Evolutionary conservation across 2,329 filamentous ascomycete genomes (phyloP).

Genomic region (Geosmithia putterillii): DNA sequence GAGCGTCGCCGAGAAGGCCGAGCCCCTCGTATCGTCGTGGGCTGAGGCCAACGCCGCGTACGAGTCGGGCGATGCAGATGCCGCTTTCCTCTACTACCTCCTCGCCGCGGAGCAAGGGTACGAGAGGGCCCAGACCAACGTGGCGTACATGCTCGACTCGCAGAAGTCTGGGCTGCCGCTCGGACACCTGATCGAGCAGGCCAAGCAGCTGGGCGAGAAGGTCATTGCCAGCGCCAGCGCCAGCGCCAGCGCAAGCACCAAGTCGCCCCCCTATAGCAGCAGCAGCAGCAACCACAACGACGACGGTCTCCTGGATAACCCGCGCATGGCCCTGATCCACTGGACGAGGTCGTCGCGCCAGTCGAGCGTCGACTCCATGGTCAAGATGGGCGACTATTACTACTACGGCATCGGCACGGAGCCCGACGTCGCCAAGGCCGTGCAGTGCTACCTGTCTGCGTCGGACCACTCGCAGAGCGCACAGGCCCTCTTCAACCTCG

Average conservation of each 20-base stretch:
- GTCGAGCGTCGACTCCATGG: constrained; percentile 80
- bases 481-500: constrained; percentile 92
- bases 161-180: constrained; percentile 35
- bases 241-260: constrained; percentile 3
- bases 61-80: constrained; percentile 64
- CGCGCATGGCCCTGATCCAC: constrained; percentile 66
- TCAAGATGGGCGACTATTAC: constrained; percentile 99
- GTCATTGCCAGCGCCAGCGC: not conserved
- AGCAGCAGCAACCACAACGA: not conserved
- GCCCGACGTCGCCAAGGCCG: constrained; percentile 70
- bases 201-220: constrained; percentile 14
- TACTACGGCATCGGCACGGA: constrained; percentile 66
- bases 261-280: too few relatives aligned
- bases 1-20: constrained; percentile 60
- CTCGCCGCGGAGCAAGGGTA: constrained; percentile 90
- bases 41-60: constrained; percentile 74
- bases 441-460: constrained; percentile 82
- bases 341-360: constrained; percentile 94
- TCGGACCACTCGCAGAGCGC: constrained; percentile 86
- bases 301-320: constrained; percentile 33
- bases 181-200: constrained; percentile 32
- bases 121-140: constrained; percentile 79
- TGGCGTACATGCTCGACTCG: constrained; percentile 75
- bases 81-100: constrained; percentile 69
- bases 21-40: constrained; percentile 66